Percentiles rank a stretch among this genome's conserved stretches.
Conservation (phyloP, 2,329 filamentous ascomycete species). For the Stachybotrys elegans region DNA sequence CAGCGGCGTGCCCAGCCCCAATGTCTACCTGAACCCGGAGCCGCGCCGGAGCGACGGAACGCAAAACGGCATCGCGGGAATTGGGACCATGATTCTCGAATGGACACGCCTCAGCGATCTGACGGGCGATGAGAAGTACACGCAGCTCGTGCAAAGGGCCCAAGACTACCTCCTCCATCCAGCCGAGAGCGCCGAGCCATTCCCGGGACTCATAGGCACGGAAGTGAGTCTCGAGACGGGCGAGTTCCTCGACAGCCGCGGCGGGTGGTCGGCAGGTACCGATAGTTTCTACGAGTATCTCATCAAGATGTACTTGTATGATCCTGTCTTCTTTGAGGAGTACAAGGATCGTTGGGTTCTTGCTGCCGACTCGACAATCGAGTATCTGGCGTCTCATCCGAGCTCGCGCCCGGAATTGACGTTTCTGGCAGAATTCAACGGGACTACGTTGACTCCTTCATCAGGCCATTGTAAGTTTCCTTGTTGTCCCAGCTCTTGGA, state of each 20-base stretch:
- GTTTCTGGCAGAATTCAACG: slow-evolving; percentile 58
- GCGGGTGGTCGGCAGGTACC: slow-evolving; percentile 72
- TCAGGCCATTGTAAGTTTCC: slow-evolving; percentile 43
- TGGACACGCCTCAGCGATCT: slow-evolving; percentile 79
- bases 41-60: slow-evolving; percentile 41
- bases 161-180: slow-evolving; percentile 68
- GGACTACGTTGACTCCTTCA: slow-evolving; percentile 33
- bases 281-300: slow-evolving; percentile 89
- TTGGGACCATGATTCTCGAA: slow-evolving; percentile 75
- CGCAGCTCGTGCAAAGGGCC: slow-evolving; percentile 57
- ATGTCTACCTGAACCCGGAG: slow-evolving; percentile 53
- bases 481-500: slow-evolving; percentile 28
- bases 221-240: slow-evolving; percentile 61
- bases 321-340: slow-evolving; percentile 53
- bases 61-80: slow-evolving; percentile 69
- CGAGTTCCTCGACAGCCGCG: slow-evolving; percentile 58
- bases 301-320: slow-evolving; percentile 86
- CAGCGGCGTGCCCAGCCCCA: slow-evolving; percentile 69
- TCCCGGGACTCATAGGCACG: slow-evolving; percentile 70
- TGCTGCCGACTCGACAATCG: slow-evolving; percentile 71
- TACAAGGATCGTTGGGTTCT: slow-evolving; percentile 72
- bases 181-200: slow-evolving; percentile 56
- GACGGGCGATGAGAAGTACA: slow-evolving; percentile 63
- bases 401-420: slow-evolving; percentile 63
- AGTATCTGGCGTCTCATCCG: slow-evolving; percentile 66